Percentiles rank a stretch among this genome's conserved stretches.
Evolutionary conservation across 108 stramenopile species (phyloP).

Genomic region (Nitzschia sp.): DNA sequence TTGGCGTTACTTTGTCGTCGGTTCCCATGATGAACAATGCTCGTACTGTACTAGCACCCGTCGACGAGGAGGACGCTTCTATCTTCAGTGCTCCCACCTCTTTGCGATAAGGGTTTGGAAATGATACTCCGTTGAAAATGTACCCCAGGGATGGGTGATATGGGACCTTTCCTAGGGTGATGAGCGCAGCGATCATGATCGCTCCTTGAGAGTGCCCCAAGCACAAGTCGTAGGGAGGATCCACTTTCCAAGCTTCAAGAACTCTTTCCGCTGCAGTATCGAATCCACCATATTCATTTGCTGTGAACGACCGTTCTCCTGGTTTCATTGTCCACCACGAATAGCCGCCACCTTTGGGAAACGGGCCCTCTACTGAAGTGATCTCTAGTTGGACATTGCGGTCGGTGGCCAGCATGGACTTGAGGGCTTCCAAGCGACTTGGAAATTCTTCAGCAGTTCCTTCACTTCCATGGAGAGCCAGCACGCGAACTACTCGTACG

Average conservation of each 20-base stretch:
- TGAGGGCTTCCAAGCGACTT: conserved; percentile 35
- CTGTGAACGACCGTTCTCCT: conserved; percentile 75
- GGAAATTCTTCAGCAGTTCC: conserved; percentile 58
- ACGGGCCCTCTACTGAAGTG: conserved; percentile 33
- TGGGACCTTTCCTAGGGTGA: conserved; percentile 45
- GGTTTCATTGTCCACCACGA: conserved; percentile 83
- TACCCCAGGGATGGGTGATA: conserved; percentile 48
- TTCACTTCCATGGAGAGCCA: conserved; percentile 84
- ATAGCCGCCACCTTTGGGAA: conserved; percentile 49
- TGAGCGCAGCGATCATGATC: conserved; percentile 62
- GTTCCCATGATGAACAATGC: conserved; percentile 65
- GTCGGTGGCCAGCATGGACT: conserved; percentile 15
- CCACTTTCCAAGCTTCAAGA: conserved; percentile 16
- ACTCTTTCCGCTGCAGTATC: conserved; percentile 41
- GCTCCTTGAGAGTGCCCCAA: conserved; percentile 86
- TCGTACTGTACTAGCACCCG: conserved; percentile 3
- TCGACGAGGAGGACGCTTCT: background rate
- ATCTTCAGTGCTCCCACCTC: conserved; percentile 29
- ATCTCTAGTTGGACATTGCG: conserved; percentile 17
- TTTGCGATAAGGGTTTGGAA: conserved; percentile 69
- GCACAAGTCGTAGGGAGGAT: conserved; percentile 53
- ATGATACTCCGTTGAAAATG: conserved; percentile 79
- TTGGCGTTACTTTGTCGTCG: conserved; percentile 69
- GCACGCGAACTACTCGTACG: conserved; percentile 39
- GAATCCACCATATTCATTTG: conserved; percentile 70